phyloP scores from a whole-genome alignment of 2,329 filamentous ascomycete species.

The Calycina marina region DNA sequence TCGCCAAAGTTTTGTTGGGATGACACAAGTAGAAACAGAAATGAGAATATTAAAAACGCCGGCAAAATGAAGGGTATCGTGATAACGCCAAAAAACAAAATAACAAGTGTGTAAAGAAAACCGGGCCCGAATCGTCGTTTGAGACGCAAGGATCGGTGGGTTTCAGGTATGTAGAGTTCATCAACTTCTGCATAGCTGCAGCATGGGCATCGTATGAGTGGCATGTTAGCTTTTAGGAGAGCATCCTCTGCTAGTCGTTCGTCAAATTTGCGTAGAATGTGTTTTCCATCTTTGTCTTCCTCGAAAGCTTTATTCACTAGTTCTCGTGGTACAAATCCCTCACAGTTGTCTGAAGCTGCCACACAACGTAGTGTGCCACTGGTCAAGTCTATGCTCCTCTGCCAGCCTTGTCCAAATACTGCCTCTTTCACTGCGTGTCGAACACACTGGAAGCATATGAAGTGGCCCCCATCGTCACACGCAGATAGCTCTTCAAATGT shows the following conservation, averaged over 20 bases:
- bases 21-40: conserved; percentile 30
- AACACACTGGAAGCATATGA: conserved; percentile 72
- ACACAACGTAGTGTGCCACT: conserved; percentile 68
- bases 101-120: conserved; percentile 20
- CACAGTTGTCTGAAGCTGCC: conserved; percentile 59
- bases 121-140: conserved; percentile 32
- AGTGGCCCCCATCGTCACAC: conserved; percentile 55
- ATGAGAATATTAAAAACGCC: conserved; percentile 32
- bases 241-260: conserved; percentile 64
- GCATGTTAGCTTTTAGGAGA: conserved; percentile 57
- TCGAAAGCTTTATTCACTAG: conserved; percentile 61
- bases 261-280: conserved; percentile 63
- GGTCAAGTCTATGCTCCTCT: conserved; percentile 58
- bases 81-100: conserved; percentile 38
- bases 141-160: conserved; percentile 39
- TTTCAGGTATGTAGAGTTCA: conserved; percentile 49
- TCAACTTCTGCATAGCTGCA: conserved; percentile 86
- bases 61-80: conserved; percentile 42
- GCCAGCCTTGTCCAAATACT: conserved; percentile 86
- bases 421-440: conserved; percentile 72
- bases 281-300: conserved; percentile 52
- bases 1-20: conserved; percentile 29
- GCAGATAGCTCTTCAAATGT: conserved; percentile 61
- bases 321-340: conserved; percentile 54
- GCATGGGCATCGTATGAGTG: conserved; percentile 74